Percentiles rank a stretch among this genome's conserved stretches.
Evolutionary conservation across 1,139 yeast genomes (phyloP).

Genomic region (Yamadazyma buinensis): DNA sequence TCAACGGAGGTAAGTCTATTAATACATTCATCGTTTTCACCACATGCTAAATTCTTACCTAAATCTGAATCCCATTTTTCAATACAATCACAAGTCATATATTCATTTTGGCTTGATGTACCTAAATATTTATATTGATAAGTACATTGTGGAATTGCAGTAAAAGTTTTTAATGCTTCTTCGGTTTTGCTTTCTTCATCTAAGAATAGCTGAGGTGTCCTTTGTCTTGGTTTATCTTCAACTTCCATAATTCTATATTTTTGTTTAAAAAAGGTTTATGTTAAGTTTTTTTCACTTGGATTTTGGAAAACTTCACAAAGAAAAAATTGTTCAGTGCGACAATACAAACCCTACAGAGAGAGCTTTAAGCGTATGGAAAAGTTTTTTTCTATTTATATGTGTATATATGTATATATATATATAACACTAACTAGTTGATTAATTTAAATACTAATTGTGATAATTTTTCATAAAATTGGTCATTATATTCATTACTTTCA

Average conservation of each 20-base stretch:
- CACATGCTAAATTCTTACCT: conserved; percentile 66
- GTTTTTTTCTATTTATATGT: too few relatives aligned
- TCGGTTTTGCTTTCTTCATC: conserved; percentile 57
- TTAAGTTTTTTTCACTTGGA: too few relatives aligned
- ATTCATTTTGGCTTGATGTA: conserved; percentile 61
- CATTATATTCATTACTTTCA: conserved; percentile 2
- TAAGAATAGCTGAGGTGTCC: conserved; percentile 32
- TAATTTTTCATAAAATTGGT: conserved; percentile 19
- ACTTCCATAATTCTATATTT: background rate
- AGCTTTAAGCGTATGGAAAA: too few relatives aligned
- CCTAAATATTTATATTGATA: conserved; percentile 63
- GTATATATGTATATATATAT: background rate
- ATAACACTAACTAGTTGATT: conserved; percentile 4
- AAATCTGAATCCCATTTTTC: conserved; percentile 40
- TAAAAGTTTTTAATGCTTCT: conserved; percentile 66
- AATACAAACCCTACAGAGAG: too few relatives aligned
- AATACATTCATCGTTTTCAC: conserved; percentile 83
- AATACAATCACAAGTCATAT: conserved; percentile 87
- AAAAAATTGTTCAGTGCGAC: too few relatives aligned
- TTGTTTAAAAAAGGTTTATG: too few relatives aligned
- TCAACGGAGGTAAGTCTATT: conserved; percentile 90
- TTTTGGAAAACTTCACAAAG: too few relatives aligned
- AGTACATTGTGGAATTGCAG: conserved; percentile 52
- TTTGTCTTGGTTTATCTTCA: conserved; percentile 8
- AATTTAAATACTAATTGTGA: conserved; percentile 16